phyloP scores from a whole-genome alignment of 2,329 filamentous ascomycete genomes.

The Beauveria scarabaeidicola region DNA sequence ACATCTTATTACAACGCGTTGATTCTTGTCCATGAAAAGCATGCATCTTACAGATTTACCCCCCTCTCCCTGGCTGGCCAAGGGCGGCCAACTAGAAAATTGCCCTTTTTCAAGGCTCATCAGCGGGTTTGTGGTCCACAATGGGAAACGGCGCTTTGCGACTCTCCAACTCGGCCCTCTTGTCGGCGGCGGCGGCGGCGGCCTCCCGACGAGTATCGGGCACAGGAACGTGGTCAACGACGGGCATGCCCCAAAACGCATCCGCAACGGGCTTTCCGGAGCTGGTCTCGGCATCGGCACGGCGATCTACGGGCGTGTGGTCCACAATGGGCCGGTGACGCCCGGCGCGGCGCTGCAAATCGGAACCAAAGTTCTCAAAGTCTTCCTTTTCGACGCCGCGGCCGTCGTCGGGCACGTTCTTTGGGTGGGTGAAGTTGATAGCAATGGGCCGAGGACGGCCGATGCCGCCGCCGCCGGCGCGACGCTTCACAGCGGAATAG shows the following conservation, averaged over 20 bases:
- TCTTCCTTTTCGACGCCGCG: too few relatives aligned
- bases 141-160: background rate
- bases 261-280: background rate
- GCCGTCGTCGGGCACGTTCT: background rate
- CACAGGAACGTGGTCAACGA: background rate
- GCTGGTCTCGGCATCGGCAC: background rate
- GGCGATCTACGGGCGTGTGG: background rate
- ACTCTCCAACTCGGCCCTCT: background rate
- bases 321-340: background rate
- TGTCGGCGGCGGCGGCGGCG: background rate
- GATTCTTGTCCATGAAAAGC: too few relatives aligned
- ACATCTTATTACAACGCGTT: too few relatives aligned
- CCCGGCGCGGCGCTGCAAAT: background rate
- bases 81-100: too few relatives aligned
- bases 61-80: rapidly evolving
- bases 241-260: background rate
- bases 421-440: too few relatives aligned
- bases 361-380: background rate
- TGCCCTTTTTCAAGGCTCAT: too few relatives aligned
- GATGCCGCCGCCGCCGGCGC: too few relatives aligned
- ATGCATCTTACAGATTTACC: too few relatives aligned
- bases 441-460: background rate
- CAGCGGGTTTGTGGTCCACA: background rate
- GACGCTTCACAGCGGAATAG: background rate
- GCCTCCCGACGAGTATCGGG: background rate